Base-by-base conservation (phyloP, 192 early-diverging fungal species). In the Linnemannia zychae region DNA sequence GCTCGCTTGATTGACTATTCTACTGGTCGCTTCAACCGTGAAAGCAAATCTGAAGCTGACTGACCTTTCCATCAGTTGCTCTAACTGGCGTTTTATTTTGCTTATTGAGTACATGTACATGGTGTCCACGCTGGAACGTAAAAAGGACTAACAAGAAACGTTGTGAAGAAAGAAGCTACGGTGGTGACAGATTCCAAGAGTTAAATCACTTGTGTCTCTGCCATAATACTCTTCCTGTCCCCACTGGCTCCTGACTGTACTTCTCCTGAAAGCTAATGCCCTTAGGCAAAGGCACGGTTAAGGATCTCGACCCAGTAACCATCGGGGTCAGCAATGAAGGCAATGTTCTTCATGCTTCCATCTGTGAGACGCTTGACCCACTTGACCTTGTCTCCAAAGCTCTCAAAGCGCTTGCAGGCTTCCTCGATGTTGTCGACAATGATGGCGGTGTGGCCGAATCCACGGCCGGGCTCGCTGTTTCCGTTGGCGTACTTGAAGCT, bases 361-460 rank as follows among this genome's bases (percentile, higher is more conserved):
- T 96, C 95, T 11, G 89, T 80, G 16, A 93, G 92, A 31, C 89
- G 87, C 91, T 97, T 97, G 84, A 94, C 82, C 76, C 95, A 96
- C 72, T 90, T 93, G 79, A 95, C 95, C 71, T 90, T 93, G 66
- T 95, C 95, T 48, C 90, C 93, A 53, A 92, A 68, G 36, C 89
- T 68, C 71, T 95, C 93, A 67, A 97, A 92, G 44, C 96, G 93
- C 33, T 88, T 90, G 88, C 94, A 96, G 1, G 95, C 95, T 9
- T 92, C 93, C 57, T 95, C 88, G 72, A 97, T 89, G 80, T 96
- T 81, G 77, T 96, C 95, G 13, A 97, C 96, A 36, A 92, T 83
- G 65, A 95, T 89, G n/a, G 93, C 94, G 74, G 94, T 96, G 75
- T 97, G 96, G 12, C 96, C 96, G 65, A 94, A 97, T 20, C 96